Percentiles rank a stretch among this genome's conserved stretches.
phyloP scores from a whole-genome alignment of 768 basidiomycete genomes.

The Sporobolomyces pararoseus region DNA sequence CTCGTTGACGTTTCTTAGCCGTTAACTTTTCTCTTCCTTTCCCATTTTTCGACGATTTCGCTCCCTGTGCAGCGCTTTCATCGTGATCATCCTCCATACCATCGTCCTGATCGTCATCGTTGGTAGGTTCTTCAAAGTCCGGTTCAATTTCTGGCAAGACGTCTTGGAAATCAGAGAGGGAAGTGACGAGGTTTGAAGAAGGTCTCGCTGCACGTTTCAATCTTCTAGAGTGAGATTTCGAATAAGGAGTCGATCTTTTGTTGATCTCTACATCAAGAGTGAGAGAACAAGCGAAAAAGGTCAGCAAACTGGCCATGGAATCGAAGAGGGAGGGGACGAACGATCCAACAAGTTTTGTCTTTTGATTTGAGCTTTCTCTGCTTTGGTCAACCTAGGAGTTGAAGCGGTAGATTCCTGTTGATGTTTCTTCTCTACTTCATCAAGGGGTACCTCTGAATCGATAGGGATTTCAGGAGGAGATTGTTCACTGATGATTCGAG shows the following conservation, averaged over 20 bases:
- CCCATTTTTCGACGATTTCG: neutral
- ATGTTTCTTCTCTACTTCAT: neutral
- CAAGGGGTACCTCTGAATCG: neutral
- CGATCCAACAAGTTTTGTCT: slow-evolving; percentile 42
- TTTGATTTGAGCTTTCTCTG: slow-evolving; percentile 37
- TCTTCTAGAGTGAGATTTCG: slow-evolving; percentile 42
- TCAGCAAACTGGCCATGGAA: neutral
- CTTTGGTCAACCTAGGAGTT: slow-evolving; percentile 30
- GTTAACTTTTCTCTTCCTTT: slow-evolving; percentile 40
- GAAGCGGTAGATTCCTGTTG: neutral
- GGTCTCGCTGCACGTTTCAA: slow-evolving; percentile 39
- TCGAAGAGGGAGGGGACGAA: neutral
- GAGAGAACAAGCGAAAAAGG: neutral
- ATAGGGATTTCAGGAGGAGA: too few species aligned
- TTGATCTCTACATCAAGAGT: slow-evolving; percentile 26
- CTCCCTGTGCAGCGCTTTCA: neutral
- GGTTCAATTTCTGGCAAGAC: slow-evolving; percentile 26
- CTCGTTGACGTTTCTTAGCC: slow-evolving; percentile 37
- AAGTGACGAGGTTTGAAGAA: slow-evolving; percentile 38
- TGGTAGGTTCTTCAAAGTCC: neutral
- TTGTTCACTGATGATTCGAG: too few species aligned
- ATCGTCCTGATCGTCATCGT: neutral
- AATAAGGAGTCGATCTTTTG: slow-evolving; percentile 38
- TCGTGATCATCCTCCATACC: neutral
- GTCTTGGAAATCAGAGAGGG: slow-evolving; percentile 36